Conservation (phyloP, 352 stramenopile genomes). For the Globisporangium nunn region DNA sequence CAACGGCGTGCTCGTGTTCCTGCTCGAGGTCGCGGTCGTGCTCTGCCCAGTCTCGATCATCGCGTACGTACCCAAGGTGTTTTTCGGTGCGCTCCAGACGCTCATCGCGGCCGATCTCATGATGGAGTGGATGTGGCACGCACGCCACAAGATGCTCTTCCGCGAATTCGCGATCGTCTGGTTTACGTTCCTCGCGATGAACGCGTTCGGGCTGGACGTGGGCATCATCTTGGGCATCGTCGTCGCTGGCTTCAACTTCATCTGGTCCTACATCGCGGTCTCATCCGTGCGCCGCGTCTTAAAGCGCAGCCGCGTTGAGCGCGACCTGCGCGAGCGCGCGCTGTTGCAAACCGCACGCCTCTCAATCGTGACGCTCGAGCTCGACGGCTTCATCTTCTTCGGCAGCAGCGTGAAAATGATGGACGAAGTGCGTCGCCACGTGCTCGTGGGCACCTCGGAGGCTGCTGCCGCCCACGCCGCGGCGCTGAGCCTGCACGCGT, state of each 20-base stretch:
- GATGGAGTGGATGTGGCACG: slow-evolving; percentile 93
- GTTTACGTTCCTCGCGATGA: slow-evolving; percentile 92
- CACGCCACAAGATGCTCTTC: slow-evolving; percentile 76
- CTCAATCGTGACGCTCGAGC: slow-evolving; percentile 80
- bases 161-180: slow-evolving; percentile 93
- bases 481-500: slow-evolving; percentile 4
- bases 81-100: slow-evolving; percentile 95
- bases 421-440: slow-evolving; percentile 78
- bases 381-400: slow-evolving; percentile 87
- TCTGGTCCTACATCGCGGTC: slow-evolving; percentile 71
- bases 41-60: slow-evolving; percentile 93
- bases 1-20: slow-evolving; percentile 67
- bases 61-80: slow-evolving; percentile 94
- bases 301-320: slow-evolving; percentile 76
- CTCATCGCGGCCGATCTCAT: slow-evolving; percentile 97
- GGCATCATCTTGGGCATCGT: slow-evolving; percentile 93
- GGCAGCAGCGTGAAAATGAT: slow-evolving; percentile 84
- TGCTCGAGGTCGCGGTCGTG: slow-evolving; percentile 70
- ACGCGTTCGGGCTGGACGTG: slow-evolving; percentile 91
- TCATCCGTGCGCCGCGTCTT: slow-evolving; percentile 72
- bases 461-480: slow-evolving; percentile 8
- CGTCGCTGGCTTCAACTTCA: slow-evolving; percentile 86
- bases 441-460: slow-evolving; percentile 44
- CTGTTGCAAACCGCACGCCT: slow-evolving; percentile 64
- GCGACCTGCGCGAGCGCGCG: slow-evolving; percentile 65